phyloP scores from a whole-genome alignment of 768 basidiomycete genomes.

The Mycena vitilis region DNA sequence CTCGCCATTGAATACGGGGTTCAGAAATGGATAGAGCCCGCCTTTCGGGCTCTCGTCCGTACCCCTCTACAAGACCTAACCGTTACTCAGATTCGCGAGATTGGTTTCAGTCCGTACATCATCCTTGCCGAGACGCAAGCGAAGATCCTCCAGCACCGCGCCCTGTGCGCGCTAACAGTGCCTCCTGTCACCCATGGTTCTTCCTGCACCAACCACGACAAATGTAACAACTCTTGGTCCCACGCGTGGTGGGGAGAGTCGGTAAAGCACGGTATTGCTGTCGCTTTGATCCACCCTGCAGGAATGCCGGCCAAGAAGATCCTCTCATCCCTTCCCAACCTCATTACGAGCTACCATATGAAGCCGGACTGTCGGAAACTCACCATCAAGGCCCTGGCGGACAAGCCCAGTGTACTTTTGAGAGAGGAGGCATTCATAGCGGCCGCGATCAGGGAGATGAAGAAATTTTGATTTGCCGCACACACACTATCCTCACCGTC shows the following conservation, averaged over 20 bases:
- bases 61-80: neutral
- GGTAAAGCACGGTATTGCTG: no score
- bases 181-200: neutral
- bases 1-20: neutral
- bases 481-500: no score
- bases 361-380: no score
- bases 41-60: neutral
- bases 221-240: neutral
- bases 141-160: neutral
- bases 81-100: neutral
- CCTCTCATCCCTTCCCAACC: no score
- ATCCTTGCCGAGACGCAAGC: neutral
- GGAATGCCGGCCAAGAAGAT: no score
- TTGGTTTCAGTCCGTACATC: neutral
- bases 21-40: neutral
- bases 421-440: neutral
- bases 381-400: neutral
- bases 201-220: neutral
- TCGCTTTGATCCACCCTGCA: no score
- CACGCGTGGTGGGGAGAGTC: conserved; percentile 9
- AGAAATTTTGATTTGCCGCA: neutral
- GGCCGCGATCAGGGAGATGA: neutral
- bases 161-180: neutral
- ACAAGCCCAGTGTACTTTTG: neutral
- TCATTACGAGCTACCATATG: neutral